phyloP scores from a whole-genome alignment of 305 asterid species.

The Fraxinus angustifolia region DNA sequence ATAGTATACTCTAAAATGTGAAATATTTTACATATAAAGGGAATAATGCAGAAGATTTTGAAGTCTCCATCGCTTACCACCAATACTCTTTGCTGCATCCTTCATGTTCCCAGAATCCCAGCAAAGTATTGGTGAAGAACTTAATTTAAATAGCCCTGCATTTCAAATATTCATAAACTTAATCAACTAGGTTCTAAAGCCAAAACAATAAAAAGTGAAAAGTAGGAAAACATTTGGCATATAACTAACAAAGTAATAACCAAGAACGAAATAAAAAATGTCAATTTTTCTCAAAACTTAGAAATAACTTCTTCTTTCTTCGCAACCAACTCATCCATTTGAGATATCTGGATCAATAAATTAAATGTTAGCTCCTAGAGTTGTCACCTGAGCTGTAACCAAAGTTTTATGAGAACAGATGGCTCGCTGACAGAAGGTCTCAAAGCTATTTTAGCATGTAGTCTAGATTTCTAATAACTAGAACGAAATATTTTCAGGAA shows the following conservation, averaged over 20 bases:
- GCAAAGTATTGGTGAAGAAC: constrained; percentile 75
- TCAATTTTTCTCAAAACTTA: constrained; percentile 41
- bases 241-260: not conserved
- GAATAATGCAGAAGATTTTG: not conserved
- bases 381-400: constrained; percentile 7
- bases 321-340: constrained; percentile 39
- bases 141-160: constrained; percentile 69
- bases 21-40: not conserved
- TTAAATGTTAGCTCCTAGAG: constrained; percentile 13
- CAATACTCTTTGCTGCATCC: constrained; percentile 63
- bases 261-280: not conserved
- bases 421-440: constrained; percentile 12
- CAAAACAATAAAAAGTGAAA: not conserved
- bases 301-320: constrained; percentile 45
- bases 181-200: constrained; percentile 19
- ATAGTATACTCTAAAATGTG: not conserved
- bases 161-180: constrained; percentile 7
- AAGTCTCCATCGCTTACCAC: constrained; percentile 18
- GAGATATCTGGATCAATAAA: constrained; percentile 43
- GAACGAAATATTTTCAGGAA: not conserved
- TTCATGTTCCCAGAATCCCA: constrained; percentile 66
- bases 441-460: constrained; percentile 13
- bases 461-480: not conserved
- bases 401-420: constrained; percentile 10
- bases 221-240: not conserved